These are phyloP conservation scores for Cytospora piceae DNA, from an alignment of 2,329 filamentous ascomycete genomes.

Conservation along the genomic window DNA sequence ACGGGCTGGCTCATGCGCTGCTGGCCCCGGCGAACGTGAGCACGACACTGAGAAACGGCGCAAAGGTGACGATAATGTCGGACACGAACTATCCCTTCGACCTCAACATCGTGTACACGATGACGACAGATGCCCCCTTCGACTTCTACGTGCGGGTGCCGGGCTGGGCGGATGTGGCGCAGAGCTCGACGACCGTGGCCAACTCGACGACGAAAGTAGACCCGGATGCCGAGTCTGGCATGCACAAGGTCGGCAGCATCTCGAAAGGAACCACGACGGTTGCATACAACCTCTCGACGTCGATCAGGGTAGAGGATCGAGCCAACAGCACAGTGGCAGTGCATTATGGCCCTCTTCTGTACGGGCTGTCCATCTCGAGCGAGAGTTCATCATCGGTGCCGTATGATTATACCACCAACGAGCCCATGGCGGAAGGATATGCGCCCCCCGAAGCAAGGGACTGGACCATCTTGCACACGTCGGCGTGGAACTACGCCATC, in stretches of 20 bases:
- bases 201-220: conserved; percentile 28
- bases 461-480: conserved; percentile 36
- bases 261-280: conserved; percentile 32
- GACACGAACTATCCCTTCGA: conserved; percentile 52
- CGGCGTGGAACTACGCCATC: conserved; percentile 40
- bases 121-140: conserved; percentile 37
- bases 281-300: conserved; percentile 35
- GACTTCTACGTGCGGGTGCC: conserved; percentile 41
- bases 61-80: conserved; percentile 46
- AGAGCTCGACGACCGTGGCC: conserved; percentile 21
- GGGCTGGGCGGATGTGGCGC: conserved; percentile 36
- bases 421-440: conserved; percentile 31
- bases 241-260: conserved; percentile 36
- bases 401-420: conserved; percentile 32
- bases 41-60: conserved; percentile 42
- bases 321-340: conserved; percentile 40
- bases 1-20: conserved; percentile 45
- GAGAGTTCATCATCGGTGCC: conserved; percentile 33
- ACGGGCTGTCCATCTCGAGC: conserved; percentile 38
- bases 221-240: conserved; percentile 31
- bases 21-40: conserved; percentile 50
- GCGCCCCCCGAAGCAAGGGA: conserved; percentile 37
- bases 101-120: conserved; percentile 38
- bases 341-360: conserved; percentile 40
- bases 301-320: conserved; percentile 36